Percentiles rank a stretch among this genome's conserved stretches.
Conservation (phyloP, 441 rosid genomes). For the Erodium texanum region DNA sequence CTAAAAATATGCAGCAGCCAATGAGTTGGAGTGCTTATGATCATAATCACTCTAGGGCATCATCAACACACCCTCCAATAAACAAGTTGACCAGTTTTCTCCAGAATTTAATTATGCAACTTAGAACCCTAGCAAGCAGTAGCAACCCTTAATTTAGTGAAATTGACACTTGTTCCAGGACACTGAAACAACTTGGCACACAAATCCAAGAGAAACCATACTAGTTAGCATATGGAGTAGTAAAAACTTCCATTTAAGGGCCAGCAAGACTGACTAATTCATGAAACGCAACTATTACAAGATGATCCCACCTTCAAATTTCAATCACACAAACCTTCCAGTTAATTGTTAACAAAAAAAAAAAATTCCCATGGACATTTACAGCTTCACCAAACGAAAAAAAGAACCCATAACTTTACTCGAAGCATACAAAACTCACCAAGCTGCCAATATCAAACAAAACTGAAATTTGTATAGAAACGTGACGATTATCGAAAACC, state of each 20-base stretch:
- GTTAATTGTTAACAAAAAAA: background rate
- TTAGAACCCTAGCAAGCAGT: background rate
- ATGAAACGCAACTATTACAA: background rate
- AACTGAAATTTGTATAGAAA: slow-evolving; percentile 10
- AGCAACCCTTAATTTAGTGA: background rate
- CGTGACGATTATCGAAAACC: slow-evolving; percentile 14
- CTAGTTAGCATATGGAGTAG: background rate
- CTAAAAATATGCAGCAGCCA: background rate
- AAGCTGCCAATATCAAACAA: background rate
- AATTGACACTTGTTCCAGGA: background rate
- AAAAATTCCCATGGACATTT: background rate
- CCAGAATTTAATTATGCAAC: background rate
- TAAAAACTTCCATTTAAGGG: background rate
- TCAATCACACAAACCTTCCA: background rate
- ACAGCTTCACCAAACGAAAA: background rate
- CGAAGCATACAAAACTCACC: background rate
- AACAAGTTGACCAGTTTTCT: background rate
- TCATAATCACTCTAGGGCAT: background rate
- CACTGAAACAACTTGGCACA: background rate
- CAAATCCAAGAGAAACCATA: background rate
- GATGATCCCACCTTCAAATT: background rate
- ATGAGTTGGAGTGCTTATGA: background rate
- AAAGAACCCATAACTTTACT: background rate
- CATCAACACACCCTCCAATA: background rate
- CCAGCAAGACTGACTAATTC: background rate